A percentile compares a stretch with the other conserved stretches of the same genome.
phyloP scores from a whole-genome alignment of 306 rosid genomes.

The Trifolium pratense region DNA sequence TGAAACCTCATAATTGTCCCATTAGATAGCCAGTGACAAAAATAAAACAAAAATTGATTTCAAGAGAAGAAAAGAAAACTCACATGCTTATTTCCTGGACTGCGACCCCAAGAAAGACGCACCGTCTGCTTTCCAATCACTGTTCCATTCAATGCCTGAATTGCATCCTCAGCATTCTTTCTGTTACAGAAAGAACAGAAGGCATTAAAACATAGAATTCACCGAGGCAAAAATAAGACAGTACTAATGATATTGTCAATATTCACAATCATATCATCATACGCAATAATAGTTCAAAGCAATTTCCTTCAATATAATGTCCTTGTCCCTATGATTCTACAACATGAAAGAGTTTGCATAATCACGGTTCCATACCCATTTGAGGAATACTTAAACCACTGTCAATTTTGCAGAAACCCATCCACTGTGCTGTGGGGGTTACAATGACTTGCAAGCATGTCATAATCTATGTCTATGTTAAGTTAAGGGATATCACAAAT shows the following conservation, averaged over 20 bases:
- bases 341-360: slow-evolving; percentile 14
- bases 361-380: slow-evolving; percentile 20
- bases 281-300: neutral
- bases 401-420: slow-evolving; percentile 9
- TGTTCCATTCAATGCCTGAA: slow-evolving; percentile 80
- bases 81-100: slow-evolving; percentile 94
- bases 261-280: neutral
- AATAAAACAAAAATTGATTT: slow-evolving; percentile 13
- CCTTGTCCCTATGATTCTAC: neutral
- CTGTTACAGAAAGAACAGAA: slow-evolving; percentile 52
- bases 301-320: neutral
- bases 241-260: slow-evolving; percentile 1
- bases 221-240: slow-evolving; percentile 12
- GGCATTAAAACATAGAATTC: slow-evolving; percentile 24
- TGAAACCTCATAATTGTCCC: neutral
- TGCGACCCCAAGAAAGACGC: slow-evolving; percentile 99
- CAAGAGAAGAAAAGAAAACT: slow-evolving; percentile 30
- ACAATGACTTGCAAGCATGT: slow-evolving; percentile 32
- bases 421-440: neutral
- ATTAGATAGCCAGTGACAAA: slow-evolving; percentile 15
- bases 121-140: slow-evolving; percentile 94
- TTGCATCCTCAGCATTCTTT: slow-evolving; percentile 97
- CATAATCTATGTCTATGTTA: slow-evolving; percentile 12
- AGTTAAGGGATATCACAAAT: slow-evolving; percentile 7
- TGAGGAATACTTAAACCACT: slow-evolving; percentile 30